Evolutionary conservation across 805 yeast genomes (phyloP), one percentile per base, ranked within the genome.

Genomic region (Pichia rugopelliculosa): DNA sequence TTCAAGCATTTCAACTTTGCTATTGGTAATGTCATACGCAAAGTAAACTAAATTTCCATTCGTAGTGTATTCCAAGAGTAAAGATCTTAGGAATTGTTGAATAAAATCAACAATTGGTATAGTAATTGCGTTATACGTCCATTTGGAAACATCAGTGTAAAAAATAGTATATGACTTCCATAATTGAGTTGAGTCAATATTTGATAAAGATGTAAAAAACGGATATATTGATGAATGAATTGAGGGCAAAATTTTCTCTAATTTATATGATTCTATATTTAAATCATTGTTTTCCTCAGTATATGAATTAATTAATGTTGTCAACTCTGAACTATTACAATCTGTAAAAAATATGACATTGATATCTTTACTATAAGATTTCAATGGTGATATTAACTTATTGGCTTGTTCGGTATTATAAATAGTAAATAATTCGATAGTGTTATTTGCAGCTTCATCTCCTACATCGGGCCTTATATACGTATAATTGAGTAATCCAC

Each of bases 71-170:
- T 42, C 48, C 12, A 53, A 25, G 44, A 53, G 48, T 10, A 56
- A 39, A 11, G 53, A 42, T 22, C 65, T 51, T 23, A 60, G 33
- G 6, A 54, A 17, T 39, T 62, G 66, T 43, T 62, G 66, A 22
- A 59, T 27, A 26, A 49, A 54, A 41, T 62, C 66, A 13, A 62
- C 47, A 8, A 45, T 43, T 12, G 48, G 44, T 40, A 55, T 48
- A 3, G 51, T 53, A 8, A 44, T 49, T 12, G 56, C 45, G 23
- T 51, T 53, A 46, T 59, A 61, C 10, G 46, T 41, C 42, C 54
- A 47, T 9, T 41, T 15, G 2, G 56, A 41, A 2, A 49, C 39
- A 34, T 55, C 50, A 20, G 36, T 13, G 3, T 50, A 20, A 3
- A 53, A 25, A 18, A 56, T 13, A 9, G 39, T 30, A 6, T 39